A percentile compares a stretch with the other conserved stretches of the same genome.
Evolutionary conservation across 1,284 basidiomycete species (phyloP).

Genomic region (Cutaneotrichosporon sp.): DNA sequence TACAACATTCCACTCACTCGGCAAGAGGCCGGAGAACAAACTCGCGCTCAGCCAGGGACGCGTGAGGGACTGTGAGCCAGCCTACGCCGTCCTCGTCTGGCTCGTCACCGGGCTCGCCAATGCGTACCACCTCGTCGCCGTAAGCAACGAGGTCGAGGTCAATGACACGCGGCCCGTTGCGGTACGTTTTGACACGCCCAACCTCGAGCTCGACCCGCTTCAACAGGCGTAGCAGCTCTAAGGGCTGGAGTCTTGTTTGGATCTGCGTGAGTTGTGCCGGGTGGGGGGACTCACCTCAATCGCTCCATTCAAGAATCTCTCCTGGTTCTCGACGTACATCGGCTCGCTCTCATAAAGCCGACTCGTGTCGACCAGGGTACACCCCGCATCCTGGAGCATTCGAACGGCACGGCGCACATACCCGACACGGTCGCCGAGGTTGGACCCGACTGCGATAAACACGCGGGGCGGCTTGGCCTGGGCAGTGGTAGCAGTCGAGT

Average conservation of each 20-base stretch:
- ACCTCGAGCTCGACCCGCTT: constrained; percentile 75
- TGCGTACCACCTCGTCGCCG: constrained; percentile 65
- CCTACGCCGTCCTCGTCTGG: constrained; percentile 58
- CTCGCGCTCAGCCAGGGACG: constrained; percentile 76
- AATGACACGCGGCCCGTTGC: constrained; percentile 85
- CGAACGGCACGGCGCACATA: constrained; percentile 75
- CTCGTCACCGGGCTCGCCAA: constrained; percentile 54
- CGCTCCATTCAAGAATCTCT: constrained; percentile 85
- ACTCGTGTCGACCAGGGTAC: constrained; percentile 72
- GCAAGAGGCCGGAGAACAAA: constrained; percentile 86
- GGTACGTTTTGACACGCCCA: constrained; percentile 77
- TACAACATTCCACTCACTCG: constrained; percentile 62
- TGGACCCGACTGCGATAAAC: constrained; percentile 83
- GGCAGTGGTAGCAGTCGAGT: neutral
- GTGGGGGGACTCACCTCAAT: constrained; percentile 63
- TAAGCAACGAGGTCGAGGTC: constrained; percentile 91
- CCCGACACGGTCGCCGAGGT: constrained; percentile 82
- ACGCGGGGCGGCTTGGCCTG: constrained; percentile 40
- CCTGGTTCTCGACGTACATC: constrained; percentile 94
- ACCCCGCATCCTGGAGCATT: constrained; percentile 30
- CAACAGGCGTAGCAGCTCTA: constrained; percentile 64
- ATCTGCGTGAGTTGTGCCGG: neutral
- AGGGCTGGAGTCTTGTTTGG: constrained; percentile 70
- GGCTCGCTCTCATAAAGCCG: constrained; percentile 92
- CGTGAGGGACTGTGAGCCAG: constrained; percentile 82